A percentile compares a stretch with the other conserved stretches of the same genome.
phyloP scores from a whole-genome alignment of 768 basidiomycete species.

The Candolleomyces eurysporus region DNA sequence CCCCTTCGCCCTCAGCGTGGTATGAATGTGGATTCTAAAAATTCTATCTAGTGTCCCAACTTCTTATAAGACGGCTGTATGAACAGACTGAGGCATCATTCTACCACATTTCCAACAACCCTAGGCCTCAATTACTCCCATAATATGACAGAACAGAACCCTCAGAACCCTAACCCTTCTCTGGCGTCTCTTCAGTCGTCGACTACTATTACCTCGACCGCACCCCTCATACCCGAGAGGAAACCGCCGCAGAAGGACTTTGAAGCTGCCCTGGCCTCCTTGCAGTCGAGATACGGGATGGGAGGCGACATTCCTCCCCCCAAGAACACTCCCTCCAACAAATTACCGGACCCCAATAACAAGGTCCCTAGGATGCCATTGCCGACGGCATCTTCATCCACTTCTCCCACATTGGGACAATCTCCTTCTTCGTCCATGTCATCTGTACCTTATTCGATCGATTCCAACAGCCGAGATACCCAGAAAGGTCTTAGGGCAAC shows the following conservation, averaged over 20 bases:
- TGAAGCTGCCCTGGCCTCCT: constrained; percentile 31
- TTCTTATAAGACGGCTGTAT: too few species aligned
- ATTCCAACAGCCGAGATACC: too few species aligned
- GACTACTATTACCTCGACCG: not conserved
- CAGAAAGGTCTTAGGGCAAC: too few species aligned
- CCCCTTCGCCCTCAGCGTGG: too few species aligned
- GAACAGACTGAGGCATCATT: too few species aligned
- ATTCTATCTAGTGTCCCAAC: too few species aligned
- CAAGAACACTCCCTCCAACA: constrained; percentile 24
- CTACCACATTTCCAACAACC: too few species aligned
- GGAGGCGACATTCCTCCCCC: constrained; percentile 27
- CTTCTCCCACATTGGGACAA: too few species aligned
- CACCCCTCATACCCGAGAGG: constrained; percentile 5
- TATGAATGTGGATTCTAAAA: too few species aligned
- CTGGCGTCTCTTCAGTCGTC: not conserved
- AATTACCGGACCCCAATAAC: constrained; percentile 13
- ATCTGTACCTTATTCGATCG: too few species aligned
- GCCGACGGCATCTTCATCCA: not conserved
- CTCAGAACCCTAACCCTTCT: not conserved
- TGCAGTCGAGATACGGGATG: constrained; percentile 37
- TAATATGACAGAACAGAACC: not conserved
- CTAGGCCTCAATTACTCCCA: not conserved
- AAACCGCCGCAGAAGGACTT: constrained; percentile 32
- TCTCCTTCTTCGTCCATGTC: too few species aligned
- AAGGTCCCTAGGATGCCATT: constrained; percentile 8